Evolutionary conservation across 2,329 filamentous ascomycete species (phyloP), one percentile per base, ranked within the genome.

Genomic region (Alternaria arborescens): DNA sequence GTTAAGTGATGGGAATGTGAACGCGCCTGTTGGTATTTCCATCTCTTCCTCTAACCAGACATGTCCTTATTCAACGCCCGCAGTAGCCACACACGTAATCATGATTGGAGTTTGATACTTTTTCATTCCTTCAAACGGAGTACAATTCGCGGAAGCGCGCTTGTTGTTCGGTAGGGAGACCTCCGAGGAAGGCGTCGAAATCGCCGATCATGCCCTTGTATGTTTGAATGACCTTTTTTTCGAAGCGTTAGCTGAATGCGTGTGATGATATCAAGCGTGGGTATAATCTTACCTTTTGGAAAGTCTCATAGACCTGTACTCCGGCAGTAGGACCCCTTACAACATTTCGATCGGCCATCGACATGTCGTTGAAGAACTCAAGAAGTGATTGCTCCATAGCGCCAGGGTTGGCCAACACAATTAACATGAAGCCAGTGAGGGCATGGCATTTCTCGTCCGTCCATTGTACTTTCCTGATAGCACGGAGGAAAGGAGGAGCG

Each of bases 371-470:
- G 77, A 99, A 97, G 80, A 95, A 96, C 58, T 91, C 87, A 36
- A 90, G 84, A 41, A 99, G 83, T 59, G 89, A 91, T 68, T 90
- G 90, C 80, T 98, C 95, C 88, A 99, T 94, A 2, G 93, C 93
- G 74, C 93, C 88, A 0, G 95, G 95, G 72, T 98, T 98, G 73
- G 89, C 88, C 63, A 91, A 86, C 4, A 98, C 91, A 48, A 97
- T 86, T 68, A 91, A 86, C 55, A 92, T 91, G 80, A 99, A 97
- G 0, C 95, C 95, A 71, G 92, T 89, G 77, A 98, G 92, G 0
- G 95, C 94, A 26, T 94, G 94, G 1, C 91, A 93, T 81, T 99
- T 99, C 80, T 99, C 95, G 62, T 97, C 92, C 3, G 93, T 94
- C 72, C 92, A 90, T 53, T 93, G 90, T 32, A 98, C 90, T 65